These are phyloP conservation scores for Waltergamsia citrina DNA, from an alignment of 2,329 filamentous ascomycete species.

Conservation along the genomic window DNA sequence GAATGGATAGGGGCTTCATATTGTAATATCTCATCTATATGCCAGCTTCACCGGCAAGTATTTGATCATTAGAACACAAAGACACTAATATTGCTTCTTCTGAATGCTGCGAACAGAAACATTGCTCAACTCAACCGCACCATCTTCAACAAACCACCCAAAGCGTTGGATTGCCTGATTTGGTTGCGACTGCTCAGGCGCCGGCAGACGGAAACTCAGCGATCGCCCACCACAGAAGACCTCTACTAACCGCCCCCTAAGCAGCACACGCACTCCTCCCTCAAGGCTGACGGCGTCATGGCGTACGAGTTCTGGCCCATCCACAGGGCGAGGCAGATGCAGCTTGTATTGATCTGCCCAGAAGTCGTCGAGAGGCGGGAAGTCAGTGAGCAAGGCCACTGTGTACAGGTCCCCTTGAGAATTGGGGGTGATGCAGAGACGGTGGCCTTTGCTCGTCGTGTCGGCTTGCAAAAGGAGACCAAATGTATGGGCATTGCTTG, in stretches of 20 bases:
- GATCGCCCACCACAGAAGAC: constrained; percentile 18
- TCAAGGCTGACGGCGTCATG: constrained; percentile 17
- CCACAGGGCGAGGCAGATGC: constrained; percentile 18
- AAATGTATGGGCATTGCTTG: constrained; percentile 16
- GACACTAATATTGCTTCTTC: too few relatives aligned
- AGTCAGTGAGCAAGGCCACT: constrained; percentile 17
- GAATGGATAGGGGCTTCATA: too few relatives aligned
- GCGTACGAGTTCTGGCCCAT: constrained; percentile 22
- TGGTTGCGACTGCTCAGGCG: constrained; percentile 4
- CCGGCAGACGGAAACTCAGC: constrained; percentile 17
- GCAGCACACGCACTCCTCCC: constrained; percentile 13
- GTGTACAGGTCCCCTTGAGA: constrained; percentile 12
- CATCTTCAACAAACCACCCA: constrained; percentile 20
- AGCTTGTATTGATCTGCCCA: constrained; percentile 25
- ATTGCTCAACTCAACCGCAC: constrained; percentile 5
- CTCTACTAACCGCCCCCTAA: constrained; percentile 16
- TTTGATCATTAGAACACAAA: too few relatives aligned
- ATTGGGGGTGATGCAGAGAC: constrained; percentile 13
- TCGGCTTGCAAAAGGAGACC: constrained; percentile 18
- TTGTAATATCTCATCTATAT: not conserved
- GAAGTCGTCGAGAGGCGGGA: constrained; percentile 24
- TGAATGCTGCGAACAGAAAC: not conserved
- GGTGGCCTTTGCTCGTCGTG: constrained; percentile 13
- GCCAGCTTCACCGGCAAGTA: not conserved
- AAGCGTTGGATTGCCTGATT: too few relatives aligned